Conservation (phyloP, 768 basidiomycete genomes). For the Lepiota venenata region DNA sequence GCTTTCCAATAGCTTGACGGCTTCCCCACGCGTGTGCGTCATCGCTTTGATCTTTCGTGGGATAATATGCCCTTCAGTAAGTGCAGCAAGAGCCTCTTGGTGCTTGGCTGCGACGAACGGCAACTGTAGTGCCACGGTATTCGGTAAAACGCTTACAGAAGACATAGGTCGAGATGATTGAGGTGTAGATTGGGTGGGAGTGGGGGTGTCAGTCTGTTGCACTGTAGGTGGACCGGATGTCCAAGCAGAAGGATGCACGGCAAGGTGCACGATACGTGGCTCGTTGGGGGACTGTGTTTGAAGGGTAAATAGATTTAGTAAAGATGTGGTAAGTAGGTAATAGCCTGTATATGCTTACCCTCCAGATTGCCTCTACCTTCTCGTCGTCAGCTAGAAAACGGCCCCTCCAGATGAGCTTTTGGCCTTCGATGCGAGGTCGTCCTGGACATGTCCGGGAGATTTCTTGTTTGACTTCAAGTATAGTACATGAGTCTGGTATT, state of each 20-base stretch:
- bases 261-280: constrained; percentile 64
- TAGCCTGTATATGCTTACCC: constrained; percentile 36
- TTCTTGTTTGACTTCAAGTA: constrained; percentile 65
- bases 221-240: constrained; percentile 45
- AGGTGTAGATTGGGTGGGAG: constrained; percentile 8
- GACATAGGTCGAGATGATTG: background rate
- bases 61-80: constrained; percentile 22
- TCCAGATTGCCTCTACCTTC: constrained; percentile 66
- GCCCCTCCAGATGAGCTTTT: constrained; percentile 75
- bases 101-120: constrained; percentile 40
- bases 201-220: constrained; percentile 13
- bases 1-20: constrained; percentile 31
- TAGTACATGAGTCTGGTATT: constrained; percentile 43
- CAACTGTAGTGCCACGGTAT: constrained; percentile 16
- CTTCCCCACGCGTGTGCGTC: constrained; percentile 21
- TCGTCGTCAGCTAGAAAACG: constrained; percentile 63
- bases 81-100: constrained; percentile 37
- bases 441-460: constrained; percentile 62
- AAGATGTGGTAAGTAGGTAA: background rate
- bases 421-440: constrained; percentile 63
- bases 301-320: constrained; percentile 12
- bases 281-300: constrained; percentile 48
- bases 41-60: constrained; percentile 11
- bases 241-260: constrained; percentile 83
- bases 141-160: constrained; percentile 14